Conservation (phyloP, 495 filamentous ascomycete genomes). For the Friedmanniomyces simplex region DNA sequence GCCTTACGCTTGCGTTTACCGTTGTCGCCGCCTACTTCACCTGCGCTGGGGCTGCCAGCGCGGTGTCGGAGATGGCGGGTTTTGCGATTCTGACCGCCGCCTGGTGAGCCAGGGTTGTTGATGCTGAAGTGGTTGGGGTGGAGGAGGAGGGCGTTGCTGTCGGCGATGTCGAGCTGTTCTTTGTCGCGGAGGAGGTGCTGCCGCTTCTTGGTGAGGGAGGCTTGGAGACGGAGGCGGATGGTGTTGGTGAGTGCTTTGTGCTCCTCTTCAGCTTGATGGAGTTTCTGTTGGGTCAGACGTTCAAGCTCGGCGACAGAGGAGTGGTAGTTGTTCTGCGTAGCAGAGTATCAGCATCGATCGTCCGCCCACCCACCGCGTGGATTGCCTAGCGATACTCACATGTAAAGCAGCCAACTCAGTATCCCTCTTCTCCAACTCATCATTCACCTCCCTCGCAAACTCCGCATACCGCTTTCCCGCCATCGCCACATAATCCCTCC, state of each 20-base stretch:
- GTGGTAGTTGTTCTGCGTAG: slow-evolving; percentile 29
- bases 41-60: slow-evolving; percentile 63
- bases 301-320: slow-evolving; percentile 13
- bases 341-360: slow-evolving; percentile 6
- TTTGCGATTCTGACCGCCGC: slow-evolving; percentile 56
- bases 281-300: slow-evolving; percentile 43
- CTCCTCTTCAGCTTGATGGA: slow-evolving; percentile 71
- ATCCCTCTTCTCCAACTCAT: slow-evolving; percentile 74
- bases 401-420: slow-evolving; percentile 61
- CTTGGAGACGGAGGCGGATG: slow-evolving; percentile 73
- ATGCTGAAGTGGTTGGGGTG: slow-evolving; percentile 90
- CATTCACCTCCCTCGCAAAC: slow-evolving; percentile 76
- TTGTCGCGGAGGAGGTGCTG: slow-evolving; percentile 74
- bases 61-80: slow-evolving; percentile 55
- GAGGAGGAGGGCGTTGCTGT: slow-evolving; percentile 75
- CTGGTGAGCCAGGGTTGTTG: slow-evolving; percentile 45
- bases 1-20: slow-evolving; percentile 63
- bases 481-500: slow-evolving; percentile 35
- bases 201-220: slow-evolving; percentile 64
- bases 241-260: slow-evolving; percentile 65
- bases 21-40: slow-evolving; percentile 50
- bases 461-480: slow-evolving; percentile 70
- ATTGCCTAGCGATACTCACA: slow-evolving; percentile 44
- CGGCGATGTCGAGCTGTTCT: slow-evolving; percentile 76
- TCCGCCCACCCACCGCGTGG: background rate